Conservation (phyloP, 768 basidiomycete species). For the Psilocybe cubensis region DNA sequence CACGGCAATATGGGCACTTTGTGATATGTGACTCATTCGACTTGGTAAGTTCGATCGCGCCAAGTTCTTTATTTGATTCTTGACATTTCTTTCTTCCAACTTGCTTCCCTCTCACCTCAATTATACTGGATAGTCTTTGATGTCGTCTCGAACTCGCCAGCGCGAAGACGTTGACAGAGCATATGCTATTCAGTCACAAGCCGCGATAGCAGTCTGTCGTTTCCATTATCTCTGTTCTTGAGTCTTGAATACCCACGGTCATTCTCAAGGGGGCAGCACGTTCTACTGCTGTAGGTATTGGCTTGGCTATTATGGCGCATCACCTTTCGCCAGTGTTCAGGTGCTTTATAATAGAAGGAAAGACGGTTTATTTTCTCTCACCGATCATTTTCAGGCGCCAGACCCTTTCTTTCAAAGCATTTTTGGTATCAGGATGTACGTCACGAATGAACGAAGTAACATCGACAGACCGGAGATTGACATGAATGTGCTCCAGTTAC, state of each 20-base stretch:
- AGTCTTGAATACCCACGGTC: conserved; percentile 13
- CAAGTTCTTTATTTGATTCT: not conserved
- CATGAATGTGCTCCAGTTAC: conserved; percentile 40
- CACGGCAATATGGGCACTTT: too few species aligned
- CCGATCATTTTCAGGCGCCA: conserved; percentile 56
- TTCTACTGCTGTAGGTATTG: conserved; percentile 57
- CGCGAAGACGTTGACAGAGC: conserved; percentile 61
- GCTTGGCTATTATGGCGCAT: conserved; percentile 65
- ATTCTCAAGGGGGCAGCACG: conserved; percentile 54
- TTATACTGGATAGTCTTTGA: not conserved
- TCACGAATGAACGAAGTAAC: conserved; percentile 12
- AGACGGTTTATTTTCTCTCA: not conserved
- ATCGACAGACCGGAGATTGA: not conserved
- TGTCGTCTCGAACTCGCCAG: conserved; percentile 42
- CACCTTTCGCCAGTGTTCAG: conserved; percentile 75
- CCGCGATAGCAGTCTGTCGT: conserved; percentile 55
- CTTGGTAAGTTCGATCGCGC: too few species aligned
- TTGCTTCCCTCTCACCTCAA: not conserved
- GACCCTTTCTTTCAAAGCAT: conserved; percentile 80
- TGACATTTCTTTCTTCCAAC: not conserved
- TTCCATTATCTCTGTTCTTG: not conserved
- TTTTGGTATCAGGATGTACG: conserved; percentile 74
- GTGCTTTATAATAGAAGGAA: conserved; percentile 36
- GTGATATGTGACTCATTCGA: too few species aligned
- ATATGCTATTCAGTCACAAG: conserved; percentile 59